phyloP scores from a whole-genome alignment of 2,329 filamentous ascomycete genomes.

The Daldinia eschscholtzii region DNA sequence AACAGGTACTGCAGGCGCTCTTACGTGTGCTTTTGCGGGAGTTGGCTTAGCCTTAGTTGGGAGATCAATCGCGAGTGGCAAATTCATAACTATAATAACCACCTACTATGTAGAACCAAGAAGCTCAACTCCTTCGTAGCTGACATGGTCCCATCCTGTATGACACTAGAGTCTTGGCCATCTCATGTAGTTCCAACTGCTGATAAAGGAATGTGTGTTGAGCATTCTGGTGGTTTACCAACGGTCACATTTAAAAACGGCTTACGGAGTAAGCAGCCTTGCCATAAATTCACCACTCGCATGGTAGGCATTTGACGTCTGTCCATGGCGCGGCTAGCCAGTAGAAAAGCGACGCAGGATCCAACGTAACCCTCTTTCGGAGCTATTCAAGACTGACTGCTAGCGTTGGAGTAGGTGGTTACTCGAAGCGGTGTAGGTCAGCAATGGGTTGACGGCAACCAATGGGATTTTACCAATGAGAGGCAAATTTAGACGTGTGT shows the following conservation, averaged over 20 bases:
- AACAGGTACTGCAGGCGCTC: conserved; percentile 2
- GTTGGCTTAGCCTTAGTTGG: neutral
- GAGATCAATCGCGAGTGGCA: conserved; percentile 14
- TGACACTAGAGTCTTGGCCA: conserved; percentile 10
- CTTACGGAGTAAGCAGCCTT: conserved; percentile 37
- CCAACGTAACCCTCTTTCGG: conserved; percentile 15
- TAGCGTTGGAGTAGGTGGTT: conserved; percentile 19
- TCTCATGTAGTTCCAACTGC: neutral
- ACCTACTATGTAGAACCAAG: neutral
- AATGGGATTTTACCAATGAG: conserved; percentile 15
- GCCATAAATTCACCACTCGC: conserved; percentile 16
- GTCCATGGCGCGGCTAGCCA: conserved; percentile 25
- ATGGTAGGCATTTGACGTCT: conserved; percentile 8
- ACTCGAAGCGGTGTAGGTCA: conserved; percentile 27
- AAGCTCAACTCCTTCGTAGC: conserved; percentile 11
- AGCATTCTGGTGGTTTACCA: conserved; percentile 9
- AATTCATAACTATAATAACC: neutral
- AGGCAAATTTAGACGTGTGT: conserved; percentile 23
- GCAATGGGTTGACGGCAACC: conserved; percentile 19
- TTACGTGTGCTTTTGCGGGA: conserved; percentile 13
- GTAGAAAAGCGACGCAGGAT: conserved; percentile 24
- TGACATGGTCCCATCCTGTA: conserved; percentile 24
- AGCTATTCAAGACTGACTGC: conserved; percentile 13
- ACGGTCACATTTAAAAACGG: conserved; percentile 12
- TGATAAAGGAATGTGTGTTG: conserved; percentile 1